Percentiles rank a stretch among this genome's conserved stretches.
These are phyloP conservation scores for Fusarium phyllophilum DNA, from an alignment of 2,329 filamentous ascomycete species.

Conservation along the genomic window DNA sequence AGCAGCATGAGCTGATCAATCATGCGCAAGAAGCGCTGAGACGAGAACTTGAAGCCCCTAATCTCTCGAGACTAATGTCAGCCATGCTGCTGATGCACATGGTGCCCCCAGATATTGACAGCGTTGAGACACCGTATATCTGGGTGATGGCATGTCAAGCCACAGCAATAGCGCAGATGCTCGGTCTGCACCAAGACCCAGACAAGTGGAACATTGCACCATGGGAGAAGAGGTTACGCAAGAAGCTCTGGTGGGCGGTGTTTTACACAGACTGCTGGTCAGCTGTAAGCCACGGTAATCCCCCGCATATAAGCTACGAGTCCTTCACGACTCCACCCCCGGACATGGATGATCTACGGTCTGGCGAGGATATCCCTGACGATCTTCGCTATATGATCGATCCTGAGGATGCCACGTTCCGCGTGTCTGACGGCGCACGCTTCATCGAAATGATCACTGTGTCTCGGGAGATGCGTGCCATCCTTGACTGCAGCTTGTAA, in stretches of 20 bases:
- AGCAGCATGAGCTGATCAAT: slow-evolving; percentile 55
- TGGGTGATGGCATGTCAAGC: slow-evolving; percentile 57
- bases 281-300: slow-evolving; percentile 58
- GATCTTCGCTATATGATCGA: slow-evolving; percentile 51
- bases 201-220: slow-evolving; percentile 53
- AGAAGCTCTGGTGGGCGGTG: slow-evolving; percentile 59
- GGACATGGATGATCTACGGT: slow-evolving; percentile 54
- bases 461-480: slow-evolving; percentile 45
- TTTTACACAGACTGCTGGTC: slow-evolving; percentile 58
- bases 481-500: slow-evolving; percentile 51
- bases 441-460: slow-evolving; percentile 51
- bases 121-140: slow-evolving; percentile 57
- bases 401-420: slow-evolving; percentile 45
- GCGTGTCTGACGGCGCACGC: slow-evolving; percentile 50
- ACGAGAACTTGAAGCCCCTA: slow-evolving; percentile 58
- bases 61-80: slow-evolving; percentile 59
- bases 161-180: slow-evolving; percentile 57
- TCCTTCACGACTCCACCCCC: slow-evolving; percentile 54
- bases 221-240: slow-evolving; percentile 56
- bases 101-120: slow-evolving; percentile 56
- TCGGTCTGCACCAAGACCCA: slow-evolving; percentile 58
- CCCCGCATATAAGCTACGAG: slow-evolving; percentile 54
- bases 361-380: slow-evolving; percentile 54
- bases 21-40: slow-evolving; percentile 55
- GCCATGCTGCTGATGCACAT: slow-evolving; percentile 58